phyloP scores from a whole-genome alignment of 139 green algal species.

The Zygnema circumcarinatum region DNA sequence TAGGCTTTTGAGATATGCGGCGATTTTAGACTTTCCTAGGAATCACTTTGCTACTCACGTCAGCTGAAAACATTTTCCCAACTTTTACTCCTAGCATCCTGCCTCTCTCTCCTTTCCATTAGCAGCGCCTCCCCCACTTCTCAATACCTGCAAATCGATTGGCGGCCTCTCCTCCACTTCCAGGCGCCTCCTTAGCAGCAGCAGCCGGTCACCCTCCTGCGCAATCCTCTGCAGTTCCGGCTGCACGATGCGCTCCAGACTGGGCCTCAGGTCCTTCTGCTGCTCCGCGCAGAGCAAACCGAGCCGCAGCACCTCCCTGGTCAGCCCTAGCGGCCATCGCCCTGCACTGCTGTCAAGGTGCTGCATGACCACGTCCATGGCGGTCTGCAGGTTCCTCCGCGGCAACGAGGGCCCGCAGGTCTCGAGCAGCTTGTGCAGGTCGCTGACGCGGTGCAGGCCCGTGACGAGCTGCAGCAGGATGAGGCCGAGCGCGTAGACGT shows the following conservation, averaged over 20 bases:
- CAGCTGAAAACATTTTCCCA: no score
- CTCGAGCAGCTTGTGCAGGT: conserved; percentile 11
- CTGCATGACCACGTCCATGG: conserved; percentile 19
- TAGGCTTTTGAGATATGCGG: no score
- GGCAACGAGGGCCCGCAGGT: background rate
- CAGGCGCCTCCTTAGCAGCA: background rate
- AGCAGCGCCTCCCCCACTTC: no score
- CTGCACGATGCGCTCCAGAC: conserved; percentile 14
- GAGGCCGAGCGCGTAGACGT: conserved; percentile 52
- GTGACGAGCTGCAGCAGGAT: conserved; percentile 48
- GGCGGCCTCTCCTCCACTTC: background rate
- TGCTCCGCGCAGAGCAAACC: conserved; percentile 5
- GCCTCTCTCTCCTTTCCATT: no score
- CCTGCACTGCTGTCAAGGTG: conserved; percentile 24
- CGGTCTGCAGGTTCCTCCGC: background rate
- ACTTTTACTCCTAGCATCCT: no score
- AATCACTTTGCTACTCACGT: no score
- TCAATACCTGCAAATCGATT: background rate
- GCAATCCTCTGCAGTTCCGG: conserved; percentile 6
- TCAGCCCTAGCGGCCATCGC: background rate
- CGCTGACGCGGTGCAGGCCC: conserved; percentile 2
- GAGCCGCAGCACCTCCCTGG: background rate
- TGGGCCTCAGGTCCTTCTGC: conserved; percentile 1
- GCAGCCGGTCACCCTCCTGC: background rate
- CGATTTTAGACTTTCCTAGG: no score